These are phyloP conservation scores for Vickermania spadyakhi DNA, from an alignment of 208 protist species.

Conservation along the genomic window DNA sequence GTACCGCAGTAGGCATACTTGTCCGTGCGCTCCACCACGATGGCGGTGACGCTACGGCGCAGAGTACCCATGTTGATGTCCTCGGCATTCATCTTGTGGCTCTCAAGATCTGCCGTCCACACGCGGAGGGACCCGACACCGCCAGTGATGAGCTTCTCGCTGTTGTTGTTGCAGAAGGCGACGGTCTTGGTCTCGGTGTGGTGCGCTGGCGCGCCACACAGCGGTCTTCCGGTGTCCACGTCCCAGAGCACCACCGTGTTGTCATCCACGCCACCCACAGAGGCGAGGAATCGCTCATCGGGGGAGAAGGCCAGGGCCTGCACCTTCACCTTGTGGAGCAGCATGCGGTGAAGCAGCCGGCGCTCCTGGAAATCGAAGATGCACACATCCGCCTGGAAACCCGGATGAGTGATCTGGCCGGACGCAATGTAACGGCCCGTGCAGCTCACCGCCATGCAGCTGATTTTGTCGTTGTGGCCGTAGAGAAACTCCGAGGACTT, in stretches of 20 bases:
- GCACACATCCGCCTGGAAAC: constrained; percentile 92
- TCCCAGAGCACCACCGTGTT: constrained; percentile 94
- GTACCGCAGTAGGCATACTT: constrained; percentile 90
- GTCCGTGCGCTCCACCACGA: constrained; percentile 80
- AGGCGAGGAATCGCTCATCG: constrained; percentile 88
- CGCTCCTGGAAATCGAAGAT: constrained; percentile 88
- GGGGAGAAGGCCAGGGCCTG: constrained; percentile 91
- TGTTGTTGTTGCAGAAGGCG: constrained; percentile 82
- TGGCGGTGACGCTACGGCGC: constrained; percentile 60
- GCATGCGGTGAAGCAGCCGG: constrained; percentile 84
- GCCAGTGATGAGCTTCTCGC: constrained; percentile 81
- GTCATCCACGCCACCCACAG: constrained; percentile 92
- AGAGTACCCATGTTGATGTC: constrained; percentile 90
- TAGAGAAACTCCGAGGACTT: constrained; percentile 84
- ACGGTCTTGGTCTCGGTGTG: constrained; percentile 73
- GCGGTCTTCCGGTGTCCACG: constrained; percentile 79
- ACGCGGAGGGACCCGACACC: constrained; percentile 83
- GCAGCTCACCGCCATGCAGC: constrained; percentile 86
- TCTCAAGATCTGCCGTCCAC: constrained; percentile 86
- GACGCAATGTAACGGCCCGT: constrained; percentile 91
- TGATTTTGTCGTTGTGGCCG: constrained; percentile 93
- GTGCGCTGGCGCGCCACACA: constrained; percentile 81
- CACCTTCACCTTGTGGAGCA: constrained; percentile 94
- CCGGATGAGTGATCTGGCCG: constrained; percentile 91
- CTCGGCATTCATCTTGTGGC: constrained; percentile 81